Conservation (phyloP, 805 yeast genomes). For the Pichia eremophila region DNA sequence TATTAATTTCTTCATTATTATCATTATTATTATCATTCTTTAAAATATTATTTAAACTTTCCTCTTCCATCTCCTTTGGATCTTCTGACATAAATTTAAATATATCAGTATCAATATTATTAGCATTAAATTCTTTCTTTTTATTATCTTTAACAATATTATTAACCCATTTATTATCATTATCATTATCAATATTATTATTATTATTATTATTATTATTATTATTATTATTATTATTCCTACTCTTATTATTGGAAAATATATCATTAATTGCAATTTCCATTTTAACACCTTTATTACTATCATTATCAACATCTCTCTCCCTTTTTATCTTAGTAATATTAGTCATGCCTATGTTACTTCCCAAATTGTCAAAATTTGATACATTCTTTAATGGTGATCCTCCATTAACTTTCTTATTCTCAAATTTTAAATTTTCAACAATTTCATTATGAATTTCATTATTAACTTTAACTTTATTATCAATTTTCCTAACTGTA, state of each 20-base stretch:
- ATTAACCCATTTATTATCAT: neutral
- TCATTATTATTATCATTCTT: constrained; percentile 3
- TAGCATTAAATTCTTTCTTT: neutral
- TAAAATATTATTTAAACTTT: constrained; percentile 10
- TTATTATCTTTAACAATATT: neutral
- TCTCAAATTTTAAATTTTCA: constrained; percentile 14
- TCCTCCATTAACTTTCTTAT: constrained; percentile 12
- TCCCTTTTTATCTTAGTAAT: no score
- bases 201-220: neutral
- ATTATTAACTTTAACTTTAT: neutral
- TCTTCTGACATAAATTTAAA: constrained; percentile 10
- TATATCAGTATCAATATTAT: constrained; percentile 2
- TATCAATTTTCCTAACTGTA: neutral
- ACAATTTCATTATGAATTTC: neutral
- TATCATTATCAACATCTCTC: neutral
- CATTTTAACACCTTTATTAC: neutral
- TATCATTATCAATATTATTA: no score
- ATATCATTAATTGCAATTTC: constrained; percentile 25
- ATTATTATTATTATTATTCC: neutral
- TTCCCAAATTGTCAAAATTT: neutral
- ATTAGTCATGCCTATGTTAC: no score
- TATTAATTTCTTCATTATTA: neutral
- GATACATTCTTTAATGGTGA: constrained; percentile 18
- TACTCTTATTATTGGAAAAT: constrained; percentile 12
- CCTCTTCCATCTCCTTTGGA: constrained; percentile 11